Base-by-base conservation (phyloP, 352 stramenopile species). In the Phytophthora sp. region DNA sequence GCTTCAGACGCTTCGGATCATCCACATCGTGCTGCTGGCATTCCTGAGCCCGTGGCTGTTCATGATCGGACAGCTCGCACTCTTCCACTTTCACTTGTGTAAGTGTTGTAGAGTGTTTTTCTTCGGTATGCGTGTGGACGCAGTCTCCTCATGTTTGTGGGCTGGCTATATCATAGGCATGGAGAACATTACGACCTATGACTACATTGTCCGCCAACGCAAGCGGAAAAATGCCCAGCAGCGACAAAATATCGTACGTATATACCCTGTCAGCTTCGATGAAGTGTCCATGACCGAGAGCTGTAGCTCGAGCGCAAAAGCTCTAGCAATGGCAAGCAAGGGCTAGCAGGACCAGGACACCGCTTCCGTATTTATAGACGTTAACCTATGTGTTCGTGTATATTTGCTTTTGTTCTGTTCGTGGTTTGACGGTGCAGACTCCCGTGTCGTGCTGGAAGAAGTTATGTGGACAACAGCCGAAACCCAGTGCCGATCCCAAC, bases 71-170 rank as follows among this genome's bases (percentile, higher is more conserved):
- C 85, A 94, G 54, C 72, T 95, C 34, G 76, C 82, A 10, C 59
- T 91, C 44, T 95, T 95, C 62, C 87, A 95, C 63, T 87, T 94
- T 39, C 84, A 93, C 45, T 57, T 95, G 30, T 93, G 87, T 94
- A 76, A 48, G 86, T 77, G 20, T n/a, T 18, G 24, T n/a, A 7
- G n/a, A n/a, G 26, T 27, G 13, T 20, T 1, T 32, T 15, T 20
- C 1, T 39, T 12, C 2, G 21, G 23, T 20, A 24, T 28, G 18
- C 5, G 11, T 38, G 8, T 23, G 62, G 30, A 58, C 34, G 26
- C 11, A 21, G 4, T 31, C 10, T 48, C 39, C 10, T 57, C 54
- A 3, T 35, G n/a, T 20, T 35, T 28, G 15, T 62, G 17, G 17
- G 28, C 31, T 15, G 58, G 20, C 54, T n/a, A 13, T 42, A 13